Evolutionary conservation across 352 stramenopile genomes (phyloP).

Genomic region (Globisporangium paroecandrum): DNA sequence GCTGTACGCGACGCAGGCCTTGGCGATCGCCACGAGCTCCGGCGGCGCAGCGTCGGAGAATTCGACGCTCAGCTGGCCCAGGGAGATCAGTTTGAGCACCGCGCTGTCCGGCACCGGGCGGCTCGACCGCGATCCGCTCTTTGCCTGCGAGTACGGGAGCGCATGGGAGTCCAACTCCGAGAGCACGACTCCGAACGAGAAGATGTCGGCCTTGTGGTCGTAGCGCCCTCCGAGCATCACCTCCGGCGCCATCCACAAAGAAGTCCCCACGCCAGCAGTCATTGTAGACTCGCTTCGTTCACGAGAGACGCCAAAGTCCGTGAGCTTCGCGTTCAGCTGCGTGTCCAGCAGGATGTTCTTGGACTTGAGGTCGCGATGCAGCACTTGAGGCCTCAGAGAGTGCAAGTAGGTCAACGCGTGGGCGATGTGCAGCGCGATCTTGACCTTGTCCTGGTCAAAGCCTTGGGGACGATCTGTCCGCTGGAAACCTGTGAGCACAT

Average conservation of each 20-base stretch:
- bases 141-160: not conserved
- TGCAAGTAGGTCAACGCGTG: slow-evolving; percentile 40
- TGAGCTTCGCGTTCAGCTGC: slow-evolving; percentile 48
- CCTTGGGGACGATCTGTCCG: slow-evolving; percentile 24
- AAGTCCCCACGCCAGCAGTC: slow-evolving; percentile 23
- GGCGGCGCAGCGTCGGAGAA: not conserved
- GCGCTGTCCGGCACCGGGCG: not conserved
- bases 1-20: not conserved
- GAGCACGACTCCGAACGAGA: not conserved
- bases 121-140: not conserved
- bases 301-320: slow-evolving; percentile 39
- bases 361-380: slow-evolving; percentile 19
- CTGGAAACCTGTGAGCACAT: slow-evolving; percentile 26
- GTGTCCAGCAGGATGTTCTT: slow-evolving; percentile 38
- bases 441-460: slow-evolving; percentile 35
- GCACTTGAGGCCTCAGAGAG: slow-evolving; percentile 26
- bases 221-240: slow-evolving; percentile 24
- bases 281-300: not conserved
- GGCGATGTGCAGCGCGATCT: slow-evolving; percentile 27
- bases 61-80: not conserved
- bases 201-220: slow-evolving; percentile 1
- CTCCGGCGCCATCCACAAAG: slow-evolving; percentile 48
- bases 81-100: not conserved
- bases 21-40: not conserved
- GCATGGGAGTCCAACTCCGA: slow-evolving; percentile 2